These are phyloP conservation scores for Globisporangium canariense DNA, from an alignment of 352 stramenopile species.

Conservation along the genomic window DNA sequence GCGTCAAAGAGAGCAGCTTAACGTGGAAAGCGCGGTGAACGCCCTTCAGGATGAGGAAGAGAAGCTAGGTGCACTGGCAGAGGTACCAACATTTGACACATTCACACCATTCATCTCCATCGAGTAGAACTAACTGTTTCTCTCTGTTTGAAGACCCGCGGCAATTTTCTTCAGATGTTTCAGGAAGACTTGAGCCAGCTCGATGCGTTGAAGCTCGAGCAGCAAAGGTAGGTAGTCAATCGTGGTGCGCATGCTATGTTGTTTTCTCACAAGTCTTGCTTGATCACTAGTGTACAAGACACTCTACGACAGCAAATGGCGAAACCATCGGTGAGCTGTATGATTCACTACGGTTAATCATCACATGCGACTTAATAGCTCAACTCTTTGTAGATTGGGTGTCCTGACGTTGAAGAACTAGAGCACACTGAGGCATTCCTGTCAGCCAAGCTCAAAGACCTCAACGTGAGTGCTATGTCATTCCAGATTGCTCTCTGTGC, in stretches of 20 bases:
- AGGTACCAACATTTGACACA: not conserved
- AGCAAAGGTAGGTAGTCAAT: slow-evolving; percentile 5
- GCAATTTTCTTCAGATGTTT: slow-evolving; percentile 9
- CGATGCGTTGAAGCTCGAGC: slow-evolving; percentile 9
- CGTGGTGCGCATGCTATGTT: not conserved
- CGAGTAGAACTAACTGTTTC: not conserved
- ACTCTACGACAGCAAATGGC: slow-evolving; percentile 3
- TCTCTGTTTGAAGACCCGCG: slow-evolving; percentile 6
- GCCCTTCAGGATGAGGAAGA: slow-evolving; percentile 3
- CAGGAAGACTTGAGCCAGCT: slow-evolving; percentile 9
- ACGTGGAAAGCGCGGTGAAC: not conserved
- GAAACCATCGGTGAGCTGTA: slow-evolving; percentile 3
- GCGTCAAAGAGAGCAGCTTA: not conserved
- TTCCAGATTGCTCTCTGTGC: too few relatives aligned
- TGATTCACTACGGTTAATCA: not conserved
- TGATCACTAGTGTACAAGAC: slow-evolving; percentile 3
- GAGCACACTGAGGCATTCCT: slow-evolving; percentile 4
- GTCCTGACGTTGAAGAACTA: slow-evolving; percentile 1
- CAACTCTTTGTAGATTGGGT: slow-evolving; percentile 6
- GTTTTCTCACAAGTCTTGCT: not conserved
- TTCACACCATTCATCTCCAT: not conserved
- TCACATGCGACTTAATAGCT: not conserved
- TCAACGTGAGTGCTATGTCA: not conserved
- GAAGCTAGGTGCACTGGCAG: not conserved
- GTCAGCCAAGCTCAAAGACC: slow-evolving; percentile 7